Conservation (phyloP, 352 stramenopile species). For the Pythium aristosporum region DNA sequence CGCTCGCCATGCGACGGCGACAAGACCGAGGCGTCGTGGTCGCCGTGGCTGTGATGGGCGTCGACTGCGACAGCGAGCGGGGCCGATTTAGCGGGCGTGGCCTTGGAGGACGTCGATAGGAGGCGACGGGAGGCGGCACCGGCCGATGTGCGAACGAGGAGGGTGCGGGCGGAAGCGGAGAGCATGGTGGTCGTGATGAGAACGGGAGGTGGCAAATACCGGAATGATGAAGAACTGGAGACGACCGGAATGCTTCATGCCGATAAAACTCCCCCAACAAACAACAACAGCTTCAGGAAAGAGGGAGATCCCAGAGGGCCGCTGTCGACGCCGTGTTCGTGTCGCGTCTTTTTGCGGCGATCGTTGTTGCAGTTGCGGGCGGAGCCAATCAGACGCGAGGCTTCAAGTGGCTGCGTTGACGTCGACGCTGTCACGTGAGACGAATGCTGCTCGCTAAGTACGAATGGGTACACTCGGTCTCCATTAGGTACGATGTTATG, state of each 20-base stretch:
- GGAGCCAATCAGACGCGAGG: conserved; percentile 21
- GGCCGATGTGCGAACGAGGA: neutral
- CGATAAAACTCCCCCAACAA: neutral
- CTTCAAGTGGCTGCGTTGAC: conserved; percentile 22
- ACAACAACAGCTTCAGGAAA: too few species aligned
- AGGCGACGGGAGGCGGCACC: conserved; percentile 7
- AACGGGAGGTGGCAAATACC: neutral
- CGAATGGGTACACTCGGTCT: conserved; percentile 28
- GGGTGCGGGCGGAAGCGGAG: conserved; percentile 11
- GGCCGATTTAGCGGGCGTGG: conserved; percentile 18
- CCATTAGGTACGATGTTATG: neutral
- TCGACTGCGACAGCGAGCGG: conserved; percentile 19
- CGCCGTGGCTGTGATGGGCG: neutral
- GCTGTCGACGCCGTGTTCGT: neutral
- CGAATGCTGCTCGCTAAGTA: conserved; percentile 18
- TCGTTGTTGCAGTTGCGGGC: conserved; percentile 35
- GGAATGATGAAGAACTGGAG: neutral
- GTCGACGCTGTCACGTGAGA: conserved; percentile 27
- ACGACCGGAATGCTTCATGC: neutral
- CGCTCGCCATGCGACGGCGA: conserved; percentile 50
- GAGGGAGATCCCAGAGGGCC: neutral
- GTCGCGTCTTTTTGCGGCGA: conserved; percentile 4
- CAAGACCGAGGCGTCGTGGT: neutral
- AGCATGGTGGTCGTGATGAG: conserved; percentile 4
- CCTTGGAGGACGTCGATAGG: conserved; percentile 19